A percentile compares a stretch with the other conserved stretches of the same genome.
Conservation (phyloP, 164 flowering plant species). For the Cinnamomum chago region DNA sequence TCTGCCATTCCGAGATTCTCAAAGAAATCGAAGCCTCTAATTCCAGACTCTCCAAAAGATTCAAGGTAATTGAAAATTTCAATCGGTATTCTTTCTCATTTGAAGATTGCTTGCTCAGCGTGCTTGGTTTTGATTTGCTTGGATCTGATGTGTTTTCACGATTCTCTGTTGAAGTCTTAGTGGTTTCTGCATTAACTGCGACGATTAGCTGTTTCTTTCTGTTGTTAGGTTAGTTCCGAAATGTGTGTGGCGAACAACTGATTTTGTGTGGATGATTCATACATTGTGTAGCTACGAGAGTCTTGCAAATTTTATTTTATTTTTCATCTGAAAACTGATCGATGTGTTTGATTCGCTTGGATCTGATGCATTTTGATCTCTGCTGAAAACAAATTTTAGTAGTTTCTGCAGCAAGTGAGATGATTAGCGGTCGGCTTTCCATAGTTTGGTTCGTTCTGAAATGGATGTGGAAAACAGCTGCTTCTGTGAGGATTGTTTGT, state of each 20-base stretch:
- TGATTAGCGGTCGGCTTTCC: too few species aligned
- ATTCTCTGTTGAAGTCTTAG: neutral
- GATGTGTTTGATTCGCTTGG: neutral
- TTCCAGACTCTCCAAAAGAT: constrained; percentile 61
- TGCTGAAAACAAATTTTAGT: neutral
- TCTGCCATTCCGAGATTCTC: constrained; percentile 56
- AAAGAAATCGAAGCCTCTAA: constrained; percentile 63
- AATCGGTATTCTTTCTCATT: neutral
- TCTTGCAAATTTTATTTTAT: neutral
- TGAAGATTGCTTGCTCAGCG: neutral
- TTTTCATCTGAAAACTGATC: neutral
- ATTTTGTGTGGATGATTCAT: neutral
- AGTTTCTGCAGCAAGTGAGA: too few species aligned
- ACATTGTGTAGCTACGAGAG: neutral
- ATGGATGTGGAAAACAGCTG: too few species aligned
- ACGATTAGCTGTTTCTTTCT: neutral
- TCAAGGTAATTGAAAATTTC: constrained; percentile 35
- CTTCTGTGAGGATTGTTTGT: too few species aligned
- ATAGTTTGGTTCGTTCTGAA: too few species aligned
- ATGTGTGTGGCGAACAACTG: neutral
- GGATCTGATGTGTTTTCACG: constrained; percentile 5
- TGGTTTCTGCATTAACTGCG: neutral
- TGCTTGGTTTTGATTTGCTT: neutral
- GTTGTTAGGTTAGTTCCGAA: neutral
- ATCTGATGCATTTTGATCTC: constrained; percentile 1